Percentiles rank a stretch among this genome's conserved stretches.
These are phyloP conservation scores for Dactylellina cionopaga DNA, from an alignment of 2,329 filamentous ascomycete species.

Conservation along the genomic window DNA sequence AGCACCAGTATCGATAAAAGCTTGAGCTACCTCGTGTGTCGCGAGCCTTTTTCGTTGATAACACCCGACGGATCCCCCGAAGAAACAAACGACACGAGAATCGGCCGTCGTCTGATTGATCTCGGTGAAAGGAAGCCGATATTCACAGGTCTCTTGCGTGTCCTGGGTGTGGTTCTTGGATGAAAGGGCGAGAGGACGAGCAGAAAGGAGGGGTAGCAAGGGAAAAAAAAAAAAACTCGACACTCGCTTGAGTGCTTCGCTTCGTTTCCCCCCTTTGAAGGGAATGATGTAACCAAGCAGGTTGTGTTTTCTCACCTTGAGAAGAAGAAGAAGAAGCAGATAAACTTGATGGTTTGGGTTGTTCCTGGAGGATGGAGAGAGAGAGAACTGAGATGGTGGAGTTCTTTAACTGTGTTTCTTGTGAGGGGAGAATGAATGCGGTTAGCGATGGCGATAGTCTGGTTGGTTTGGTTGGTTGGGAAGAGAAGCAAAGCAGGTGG, in stretches of 20 bases:
- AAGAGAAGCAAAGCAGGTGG: conserved; percentile 3
- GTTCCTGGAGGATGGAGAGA: conserved; percentile 15
- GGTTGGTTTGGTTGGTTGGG: neutral
- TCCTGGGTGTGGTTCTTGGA: conserved; percentile 1
- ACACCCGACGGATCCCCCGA: conserved; percentile 43
- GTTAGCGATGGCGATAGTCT: conserved; percentile 49
- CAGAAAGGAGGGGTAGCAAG: conserved; percentile 52
- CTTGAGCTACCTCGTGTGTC: conserved; percentile 45
- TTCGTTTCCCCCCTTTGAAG: conserved; percentile 40
- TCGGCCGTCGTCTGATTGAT: conserved; percentile 23
- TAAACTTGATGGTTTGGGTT: conserved; percentile 10
- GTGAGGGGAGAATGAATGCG: conserved; percentile 45
- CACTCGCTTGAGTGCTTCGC: conserved; percentile 43
- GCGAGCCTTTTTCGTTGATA: conserved; percentile 31
- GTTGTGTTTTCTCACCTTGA: conserved; percentile 30
- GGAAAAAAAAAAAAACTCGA: conserved; percentile 45
- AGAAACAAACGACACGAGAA: conserved; percentile 40
- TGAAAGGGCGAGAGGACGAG: conserved; percentile 37
- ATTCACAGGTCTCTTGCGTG: conserved; percentile 20
- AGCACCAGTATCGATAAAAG: conserved; percentile 32
- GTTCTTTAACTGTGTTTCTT: conserved; percentile 10
- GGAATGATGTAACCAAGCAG: conserved; percentile 53
- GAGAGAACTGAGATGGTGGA: conserved; percentile 14
- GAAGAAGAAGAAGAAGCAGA: too few species aligned
- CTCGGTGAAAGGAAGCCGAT: conserved; percentile 24